Percentiles rank a stretch among this genome's conserved stretches.
These are phyloP conservation scores for Kingdonia uniflora DNA, from an alignment of 164 flowering plant genomes.

Conservation along the genomic window DNA sequence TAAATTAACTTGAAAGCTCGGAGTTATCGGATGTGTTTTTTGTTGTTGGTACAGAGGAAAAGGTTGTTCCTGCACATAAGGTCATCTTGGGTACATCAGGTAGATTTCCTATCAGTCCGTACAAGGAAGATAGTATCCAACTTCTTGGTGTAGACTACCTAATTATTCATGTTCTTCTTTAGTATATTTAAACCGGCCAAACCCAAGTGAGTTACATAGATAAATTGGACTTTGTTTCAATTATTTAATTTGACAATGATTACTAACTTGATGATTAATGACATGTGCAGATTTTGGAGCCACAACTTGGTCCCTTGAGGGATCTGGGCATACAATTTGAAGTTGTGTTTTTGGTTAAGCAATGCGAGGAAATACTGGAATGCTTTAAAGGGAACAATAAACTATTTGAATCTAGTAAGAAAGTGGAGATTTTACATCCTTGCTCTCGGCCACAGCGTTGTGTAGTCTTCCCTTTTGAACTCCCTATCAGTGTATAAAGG, in stretches of 20 bases:
- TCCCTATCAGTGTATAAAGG: conserved; percentile 42
- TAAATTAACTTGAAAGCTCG: conserved; percentile 70
- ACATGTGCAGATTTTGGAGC: conserved; percentile 49
- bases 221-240: not conserved
- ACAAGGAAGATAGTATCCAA: conserved; percentile 33
- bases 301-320: conserved; percentile 53
- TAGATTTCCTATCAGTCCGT: conserved; percentile 31
- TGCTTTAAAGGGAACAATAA: conserved; percentile 57
- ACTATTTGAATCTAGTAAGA: conserved; percentile 50
- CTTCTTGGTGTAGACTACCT: conserved; percentile 44
- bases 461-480: conserved; percentile 36
- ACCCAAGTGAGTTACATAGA: conserved; percentile 38
- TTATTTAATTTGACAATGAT: not conserved
- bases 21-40: conserved; percentile 74
- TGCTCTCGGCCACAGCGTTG: conserved; percentile 33
- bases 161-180: conserved; percentile 65
- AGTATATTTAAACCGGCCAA: conserved; percentile 70
- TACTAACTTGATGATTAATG: not conserved
- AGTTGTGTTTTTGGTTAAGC: conserved; percentile 56
- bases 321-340: conserved; percentile 54
- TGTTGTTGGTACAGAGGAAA: conserved; percentile 63
- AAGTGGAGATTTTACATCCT: conserved; percentile 60
- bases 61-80: conserved; percentile 75
- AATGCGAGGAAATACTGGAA: conserved; percentile 64
- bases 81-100: conserved; percentile 60